Conservation (phyloP, 331 rosid species). For the Acacia pycnantha region DNA sequence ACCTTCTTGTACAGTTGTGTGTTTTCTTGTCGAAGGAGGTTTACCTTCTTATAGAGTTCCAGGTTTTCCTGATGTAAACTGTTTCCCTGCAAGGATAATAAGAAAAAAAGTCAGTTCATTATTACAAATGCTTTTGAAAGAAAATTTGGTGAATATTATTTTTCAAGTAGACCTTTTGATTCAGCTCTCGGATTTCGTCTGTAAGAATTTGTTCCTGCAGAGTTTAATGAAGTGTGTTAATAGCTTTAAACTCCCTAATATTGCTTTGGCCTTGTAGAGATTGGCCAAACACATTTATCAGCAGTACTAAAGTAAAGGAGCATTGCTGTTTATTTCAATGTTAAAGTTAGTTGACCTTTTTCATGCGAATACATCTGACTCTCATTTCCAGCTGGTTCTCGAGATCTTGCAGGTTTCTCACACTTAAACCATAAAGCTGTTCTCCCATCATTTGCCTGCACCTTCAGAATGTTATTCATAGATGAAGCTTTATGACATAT, state of each 20-base stretch:
- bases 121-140: neutral
- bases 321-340: neutral
- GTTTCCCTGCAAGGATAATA: constrained; percentile 42
- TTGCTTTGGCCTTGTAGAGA: neutral
- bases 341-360: constrained; percentile 52
- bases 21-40: constrained; percentile 44
- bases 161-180: constrained; percentile 45
- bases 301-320: neutral
- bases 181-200: constrained; percentile 62
- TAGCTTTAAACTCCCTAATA: constrained; percentile 7
- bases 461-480: constrained; percentile 23
- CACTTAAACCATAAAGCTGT: constrained; percentile 62
- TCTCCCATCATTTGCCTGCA: constrained; percentile 73
- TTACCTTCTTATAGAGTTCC: constrained; percentile 63
- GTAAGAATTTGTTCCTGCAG: constrained; percentile 71
- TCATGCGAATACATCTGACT: constrained; percentile 61
- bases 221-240: constrained; percentile 29
- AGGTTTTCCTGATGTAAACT: constrained; percentile 63
- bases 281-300: constrained; percentile 13
- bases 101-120: constrained; percentile 1
- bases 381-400: constrained; percentile 69
- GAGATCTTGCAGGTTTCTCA: constrained; percentile 58
- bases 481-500: constrained; percentile 10
- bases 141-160: constrained; percentile 4
- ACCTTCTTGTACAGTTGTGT: constrained; percentile 46